These are phyloP conservation scores for Jatropha podagrica DNA, from an alignment of 441 rosid species.

Conservation along the genomic window DNA sequence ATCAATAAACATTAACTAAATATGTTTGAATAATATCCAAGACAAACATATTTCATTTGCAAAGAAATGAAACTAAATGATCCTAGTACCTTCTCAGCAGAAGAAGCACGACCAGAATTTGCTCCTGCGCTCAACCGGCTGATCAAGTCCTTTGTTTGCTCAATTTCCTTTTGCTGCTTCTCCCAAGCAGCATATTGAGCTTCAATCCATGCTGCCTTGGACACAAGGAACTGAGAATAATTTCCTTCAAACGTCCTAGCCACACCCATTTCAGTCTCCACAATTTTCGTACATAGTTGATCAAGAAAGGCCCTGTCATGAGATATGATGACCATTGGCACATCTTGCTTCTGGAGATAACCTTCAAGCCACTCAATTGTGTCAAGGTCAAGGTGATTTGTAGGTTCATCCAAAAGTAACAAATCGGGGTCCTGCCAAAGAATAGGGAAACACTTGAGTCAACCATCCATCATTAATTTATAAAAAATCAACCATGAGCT, in stretches of 20 bases:
- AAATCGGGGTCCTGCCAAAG: constrained; percentile 80
- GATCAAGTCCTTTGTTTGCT: constrained; percentile 70
- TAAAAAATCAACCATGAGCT: constrained; percentile 6
- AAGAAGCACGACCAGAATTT: constrained; percentile 90
- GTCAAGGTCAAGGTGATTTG: constrained; percentile 94
- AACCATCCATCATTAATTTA: constrained; percentile 11
- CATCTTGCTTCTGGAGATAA: constrained; percentile 81
- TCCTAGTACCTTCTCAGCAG: constrained; percentile 79
- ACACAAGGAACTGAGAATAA: constrained; percentile 74
- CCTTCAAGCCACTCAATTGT: constrained; percentile 98
- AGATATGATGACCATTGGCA: constrained; percentile 95
- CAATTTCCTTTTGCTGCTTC: constrained; percentile 90
- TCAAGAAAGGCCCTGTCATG: constrained; percentile 97
- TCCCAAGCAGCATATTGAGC: constrained; percentile 85
- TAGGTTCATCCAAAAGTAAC: constrained; percentile 90
- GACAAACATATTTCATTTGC: not conserved
- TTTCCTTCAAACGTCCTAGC: constrained; percentile 81
- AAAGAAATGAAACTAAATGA: not conserved
- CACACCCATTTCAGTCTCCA: constrained; percentile 95
- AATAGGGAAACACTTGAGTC: constrained; percentile 3
- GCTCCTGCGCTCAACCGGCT: constrained; percentile 79
- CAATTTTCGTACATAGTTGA: constrained; percentile 90
- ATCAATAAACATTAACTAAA: not conserved
- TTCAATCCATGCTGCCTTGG: constrained; percentile 80
- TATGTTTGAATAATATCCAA: constrained; percentile 4